A percentile compares a stretch with the other conserved stretches of the same genome.
Evolutionary conservation across 2,329 filamentous ascomycete species (phyloP).

Genomic region (Rhynchosporium graminicola): DNA sequence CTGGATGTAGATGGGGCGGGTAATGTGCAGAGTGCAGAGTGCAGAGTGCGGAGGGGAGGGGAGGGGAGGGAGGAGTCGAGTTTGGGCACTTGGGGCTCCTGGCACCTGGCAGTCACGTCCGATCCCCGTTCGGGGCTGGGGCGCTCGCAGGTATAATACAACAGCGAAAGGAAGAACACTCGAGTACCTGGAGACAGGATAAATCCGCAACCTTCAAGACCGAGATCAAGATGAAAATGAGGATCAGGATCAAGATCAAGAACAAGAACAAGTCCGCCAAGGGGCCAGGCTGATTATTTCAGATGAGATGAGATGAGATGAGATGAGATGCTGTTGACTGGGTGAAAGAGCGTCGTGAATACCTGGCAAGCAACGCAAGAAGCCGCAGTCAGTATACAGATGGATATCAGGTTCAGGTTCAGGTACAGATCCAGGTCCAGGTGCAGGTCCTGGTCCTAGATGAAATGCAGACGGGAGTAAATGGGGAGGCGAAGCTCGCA

Average conservation of each 20-base stretch:
- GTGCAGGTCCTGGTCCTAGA: too few species aligned
- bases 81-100: too few species aligned
- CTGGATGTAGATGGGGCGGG: constrained; percentile 15
- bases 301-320: background rate
- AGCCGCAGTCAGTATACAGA: background rate
- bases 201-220: too few species aligned
- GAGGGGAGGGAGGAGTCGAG: background rate
- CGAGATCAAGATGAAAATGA: too few species aligned
- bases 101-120: constrained; percentile 15
- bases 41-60: constrained; percentile 30
- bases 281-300: constrained; percentile 11
- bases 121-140: background rate
- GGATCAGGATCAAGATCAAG: background rate
- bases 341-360: background rate
- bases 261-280: too few species aligned
- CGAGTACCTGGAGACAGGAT: background rate
- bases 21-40: constrained; percentile 21
- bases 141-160: background rate
- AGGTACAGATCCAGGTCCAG: too few species aligned
- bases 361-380: too few species aligned
- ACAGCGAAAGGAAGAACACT: too few species aligned
- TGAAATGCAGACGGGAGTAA: background rate
- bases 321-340: background rate
- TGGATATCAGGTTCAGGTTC: background rate
- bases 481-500: background rate